These are phyloP conservation scores for Diaporthe sp. DNA, from an alignment of 2,329 filamentous ascomycete genomes.

Conservation along the genomic window DNA sequence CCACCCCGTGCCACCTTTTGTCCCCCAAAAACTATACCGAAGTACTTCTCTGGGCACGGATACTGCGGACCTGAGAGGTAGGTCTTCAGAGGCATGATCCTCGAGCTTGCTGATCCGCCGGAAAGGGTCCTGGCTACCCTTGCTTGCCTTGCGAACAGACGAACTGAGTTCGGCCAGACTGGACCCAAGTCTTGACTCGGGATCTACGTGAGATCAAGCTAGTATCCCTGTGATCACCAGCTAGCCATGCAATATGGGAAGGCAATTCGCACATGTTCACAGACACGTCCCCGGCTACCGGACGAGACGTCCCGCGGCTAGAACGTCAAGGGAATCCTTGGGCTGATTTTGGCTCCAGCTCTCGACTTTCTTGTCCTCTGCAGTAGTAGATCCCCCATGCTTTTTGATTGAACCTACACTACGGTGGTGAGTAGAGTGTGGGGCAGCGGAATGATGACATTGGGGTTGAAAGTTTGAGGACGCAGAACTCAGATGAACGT, in stretches of 20 bases:
- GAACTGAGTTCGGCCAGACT: slow-evolving; percentile 32
- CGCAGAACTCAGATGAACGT: slow-evolving; percentile 14
- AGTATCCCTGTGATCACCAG: slow-evolving; percentile 32
- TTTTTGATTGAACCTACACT: slow-evolving; percentile 17
- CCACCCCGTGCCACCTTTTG: background rate
- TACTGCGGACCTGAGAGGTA: slow-evolving; percentile 4
- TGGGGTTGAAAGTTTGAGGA: slow-evolving; percentile 25
- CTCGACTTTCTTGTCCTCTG: background rate
- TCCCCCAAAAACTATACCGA: background rate
- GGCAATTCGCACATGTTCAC: slow-evolving; percentile 28
- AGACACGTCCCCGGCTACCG: slow-evolving; percentile 35
- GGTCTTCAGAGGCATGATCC: slow-evolving; percentile 14
- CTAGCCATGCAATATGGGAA: slow-evolving; percentile 21
- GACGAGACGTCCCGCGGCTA: slow-evolving; percentile 38
- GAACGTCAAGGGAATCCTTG: slow-evolving; percentile 28
- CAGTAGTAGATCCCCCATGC: slow-evolving; percentile 3
- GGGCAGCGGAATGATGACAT: slow-evolving; percentile 33
- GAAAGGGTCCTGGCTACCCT: slow-evolving; percentile 33
- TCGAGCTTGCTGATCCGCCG: slow-evolving; percentile 31
- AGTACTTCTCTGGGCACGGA: slow-evolving; percentile 8
- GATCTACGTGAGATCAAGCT: slow-evolving; percentile 35
- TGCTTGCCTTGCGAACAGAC: slow-evolving; percentile 35
- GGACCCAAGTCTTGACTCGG: slow-evolving; percentile 39
- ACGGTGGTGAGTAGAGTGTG: background rate
- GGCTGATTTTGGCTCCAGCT: slow-evolving; percentile 16